phyloP scores from a whole-genome alignment of 208 protist species.

The Leishmania aethiopica region DNA sequence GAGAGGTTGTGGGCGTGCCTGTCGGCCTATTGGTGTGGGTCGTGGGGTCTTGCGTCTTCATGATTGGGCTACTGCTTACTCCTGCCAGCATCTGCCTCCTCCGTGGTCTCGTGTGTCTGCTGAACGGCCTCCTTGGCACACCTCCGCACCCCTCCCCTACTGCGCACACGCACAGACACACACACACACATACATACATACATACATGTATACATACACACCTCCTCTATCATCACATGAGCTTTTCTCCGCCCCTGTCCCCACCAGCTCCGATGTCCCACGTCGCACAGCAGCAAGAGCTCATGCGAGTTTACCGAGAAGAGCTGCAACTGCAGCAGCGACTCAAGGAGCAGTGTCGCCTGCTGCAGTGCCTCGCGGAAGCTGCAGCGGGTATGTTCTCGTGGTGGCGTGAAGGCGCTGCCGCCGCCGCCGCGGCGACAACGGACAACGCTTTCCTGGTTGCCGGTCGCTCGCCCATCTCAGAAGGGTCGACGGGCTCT shows the following conservation, averaged over 20 bases:
- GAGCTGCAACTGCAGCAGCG: constrained; percentile 24
- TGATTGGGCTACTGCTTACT: not conserved
- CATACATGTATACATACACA: not conserved
- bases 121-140: not conserved
- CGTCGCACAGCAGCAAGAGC: constrained; percentile 10
- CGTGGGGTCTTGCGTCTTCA: not conserved
- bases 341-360: constrained; percentile 18
- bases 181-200: not conserved
- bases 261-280: not conserved
- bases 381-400: constrained; percentile 8
- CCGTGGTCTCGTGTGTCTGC: not conserved
- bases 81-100: not conserved
- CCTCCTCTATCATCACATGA: not conserved
- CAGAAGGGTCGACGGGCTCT: not conserved
- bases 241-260: not conserved
- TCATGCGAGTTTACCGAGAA: constrained; percentile 19
- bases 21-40: not conserved
- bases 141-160: not conserved
- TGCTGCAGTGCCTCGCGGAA: constrained; percentile 24
- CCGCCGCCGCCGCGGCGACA: not conserved
- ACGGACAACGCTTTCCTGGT: not conserved
- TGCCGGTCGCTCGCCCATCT: not conserved
- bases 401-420: constrained; percentile 26
- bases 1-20: not conserved
- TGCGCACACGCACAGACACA: not conserved